Base-by-base conservation (phyloP, 148 eudicot species). In the Persicaria tinctoria region DNA sequence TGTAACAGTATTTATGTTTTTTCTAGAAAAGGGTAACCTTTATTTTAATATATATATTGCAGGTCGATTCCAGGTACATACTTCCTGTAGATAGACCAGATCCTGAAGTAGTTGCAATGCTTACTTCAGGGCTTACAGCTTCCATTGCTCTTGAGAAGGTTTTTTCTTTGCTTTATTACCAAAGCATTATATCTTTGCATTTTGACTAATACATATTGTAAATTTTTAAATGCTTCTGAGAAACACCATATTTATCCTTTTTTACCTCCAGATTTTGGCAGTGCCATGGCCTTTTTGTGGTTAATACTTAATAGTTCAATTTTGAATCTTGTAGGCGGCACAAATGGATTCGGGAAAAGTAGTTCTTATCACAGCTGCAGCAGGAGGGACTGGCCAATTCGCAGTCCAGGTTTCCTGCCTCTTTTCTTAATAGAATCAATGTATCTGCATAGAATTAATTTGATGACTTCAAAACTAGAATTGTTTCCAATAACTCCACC, bases 381-480 rank as follows among this genome's bases (percentile, higher is more conserved):
- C 98, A 20, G 98, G 98, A 54, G 98, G 97, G 77, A 94, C 98
- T 27, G 98, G 98, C 73, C 98, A 94, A 82, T 94, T 94, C 78
- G 98, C 98, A 72, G 97, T 92, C 80, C 98, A 94, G 98, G 98
- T 94, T 48, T 70, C 14, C 72, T 46, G 51, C 68, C 46, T 63
- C 32, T 56, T 51, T 8, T 57, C 51, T 44, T 44, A n/a, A 45
- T 51, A 41, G 23, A 55, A 55, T n/a, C 60, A 55, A 55, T 55
- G 20, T 20, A 4, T 55, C 60, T 55, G 60, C 60, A 50, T 50
- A 50, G 6, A 0, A 50, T 2, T 50, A 50, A 50, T 50, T 55
- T 55, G 60, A 16, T 55, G 60, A 0, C 23, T 55, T 18, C 10
- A 63, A 27, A 9, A 8, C 53, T 7, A 32, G 41, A 32, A 32